Evolutionary conservation across 75 land plant species (phyloP), one percentile per base, ranked within the genome.

Genomic region (Isoetes taiwanensis): DNA sequence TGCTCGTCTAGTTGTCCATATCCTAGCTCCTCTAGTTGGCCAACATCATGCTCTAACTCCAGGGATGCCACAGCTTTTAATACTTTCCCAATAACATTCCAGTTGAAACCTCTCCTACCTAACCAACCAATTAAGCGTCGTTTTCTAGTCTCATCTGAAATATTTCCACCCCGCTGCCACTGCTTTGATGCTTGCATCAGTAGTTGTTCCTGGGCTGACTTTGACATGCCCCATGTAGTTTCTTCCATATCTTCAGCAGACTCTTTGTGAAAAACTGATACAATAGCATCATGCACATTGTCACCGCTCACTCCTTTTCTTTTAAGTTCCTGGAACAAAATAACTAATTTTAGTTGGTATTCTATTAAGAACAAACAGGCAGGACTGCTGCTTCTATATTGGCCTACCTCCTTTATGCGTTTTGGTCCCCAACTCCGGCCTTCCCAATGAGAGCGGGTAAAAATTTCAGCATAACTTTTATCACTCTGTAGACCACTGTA

Each of bases 21-120:
- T n/a, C n/a, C n/a, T n/a, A n/a, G n/a, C n/a, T n/a, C n/a, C n/a
- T n/a, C n/a, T n/a, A n/a, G n/a, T n/a, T n/a, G n/a, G n/a, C n/a
- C n/a, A n/a, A n/a, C n/a, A n/a, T n/a, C n/a, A n/a, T n/a, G n/a
- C n/a, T n/a, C n/a, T n/a, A n/a, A n/a, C n/a, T n/a, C n/a, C n/a
- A n/a, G n/a, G 14, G 72, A 56, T 70, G 79, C 71, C 11, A 86
- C 65, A 50, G 73, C 72, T 71, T 62, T 86, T 46, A 86, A 30
- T 2, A 80, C 46, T 33, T 31, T 28, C 17, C 32, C 60, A 28
- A 68, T 71, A 12, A 78, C 81, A 35, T 56, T 64, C 95, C 95
- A 88, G 55, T 55, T 64, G 68, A 84, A 88, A 2, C 95, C 95
- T 12, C 95, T 76, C 21, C 87, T 78, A 57, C 78, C 82, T 62